Percentiles rank a stretch among this genome's conserved stretches.
Conservation (phyloP, 129 eudicot genomes). For the Arctium lappa region DNA sequence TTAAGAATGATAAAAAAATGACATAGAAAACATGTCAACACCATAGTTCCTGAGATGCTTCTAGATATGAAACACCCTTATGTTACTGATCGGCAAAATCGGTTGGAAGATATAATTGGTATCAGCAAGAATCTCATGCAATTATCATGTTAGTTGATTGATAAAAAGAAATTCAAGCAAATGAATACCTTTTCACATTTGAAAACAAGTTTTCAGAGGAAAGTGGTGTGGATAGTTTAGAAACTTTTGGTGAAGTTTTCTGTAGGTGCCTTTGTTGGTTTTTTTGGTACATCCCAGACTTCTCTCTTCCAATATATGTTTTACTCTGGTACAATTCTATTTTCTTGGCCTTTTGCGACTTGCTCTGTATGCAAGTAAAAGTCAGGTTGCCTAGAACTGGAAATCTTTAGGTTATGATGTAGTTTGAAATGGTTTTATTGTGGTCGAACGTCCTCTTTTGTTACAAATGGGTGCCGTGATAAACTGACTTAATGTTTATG, state of each 20-base stretch:
- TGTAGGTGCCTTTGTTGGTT: neutral
- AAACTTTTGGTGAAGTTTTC: neutral
- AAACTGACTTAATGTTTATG: neutral
- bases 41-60: neutral
- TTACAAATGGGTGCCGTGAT: neutral
- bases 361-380: neutral
- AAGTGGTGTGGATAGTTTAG: neutral
- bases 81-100: neutral
- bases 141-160: neutral
- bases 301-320: neutral
- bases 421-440: neutral
- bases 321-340: neutral
- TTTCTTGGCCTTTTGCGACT: neutral
- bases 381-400: neutral
- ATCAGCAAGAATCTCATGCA: neutral
- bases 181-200: neutral
- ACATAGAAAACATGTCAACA: neutral
- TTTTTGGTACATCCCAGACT: too few relatives aligned
- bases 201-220: neutral
- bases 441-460: neutral
- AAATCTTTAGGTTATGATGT: neutral
- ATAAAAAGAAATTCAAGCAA: neutral
- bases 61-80: neutral
- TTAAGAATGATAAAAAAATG: too few relatives aligned
- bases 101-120: neutral